Base-by-base conservation (phyloP, 192 early-diverging fungal genomes). In the Globomyces pollinis-pini region DNA sequence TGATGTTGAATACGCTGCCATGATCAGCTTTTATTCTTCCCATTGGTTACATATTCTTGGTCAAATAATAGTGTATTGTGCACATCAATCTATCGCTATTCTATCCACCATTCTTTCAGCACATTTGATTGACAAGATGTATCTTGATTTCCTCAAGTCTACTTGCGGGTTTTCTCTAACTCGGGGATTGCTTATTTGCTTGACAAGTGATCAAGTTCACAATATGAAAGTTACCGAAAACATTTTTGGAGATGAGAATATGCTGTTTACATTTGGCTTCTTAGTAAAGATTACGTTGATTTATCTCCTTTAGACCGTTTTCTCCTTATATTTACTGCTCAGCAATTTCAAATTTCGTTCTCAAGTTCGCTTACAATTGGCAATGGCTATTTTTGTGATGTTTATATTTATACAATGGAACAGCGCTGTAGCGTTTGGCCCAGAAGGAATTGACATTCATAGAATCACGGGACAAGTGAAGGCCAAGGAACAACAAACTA, bases 11-110 rank as follows among this genome's bases (percentile, higher is more conserved):
- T 81, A 72, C 64, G 76, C 65, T 0, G 80, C 79, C 16, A 60
- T 81, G 11, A 77, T 81, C 67, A 73, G 77, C 59, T 81, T 81
- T 63, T 81, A 79, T 51, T 81, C 80, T 57, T 71, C 69, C 23
- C 41, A 57, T n/a, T 16, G 9, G 32, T 62, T 65, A 5, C 76
- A 80, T 50, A 50, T 67, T 32, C 9, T 68, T 2, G 74, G 74
- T 2, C 79, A 81, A 50, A 57, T 72, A 12, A 21, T 72, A 1
- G 53, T 81, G 16, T 81, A 74, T 57, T 70, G 71, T 6, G 76
- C 79, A 3, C 44, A 80, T 29, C 67, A 75, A 33, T 38, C 63
- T 7, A 63, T 66, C 30, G 73, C 73, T 9, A 70, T 81, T 9
- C 67, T 69, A 30, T 64, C 51, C 20, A 75, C 80, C n/a, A 65